phyloP scores from a whole-genome alignment of 1,284 basidiomycete genomes.

The Sanguinoderma infundibulare region DNA sequence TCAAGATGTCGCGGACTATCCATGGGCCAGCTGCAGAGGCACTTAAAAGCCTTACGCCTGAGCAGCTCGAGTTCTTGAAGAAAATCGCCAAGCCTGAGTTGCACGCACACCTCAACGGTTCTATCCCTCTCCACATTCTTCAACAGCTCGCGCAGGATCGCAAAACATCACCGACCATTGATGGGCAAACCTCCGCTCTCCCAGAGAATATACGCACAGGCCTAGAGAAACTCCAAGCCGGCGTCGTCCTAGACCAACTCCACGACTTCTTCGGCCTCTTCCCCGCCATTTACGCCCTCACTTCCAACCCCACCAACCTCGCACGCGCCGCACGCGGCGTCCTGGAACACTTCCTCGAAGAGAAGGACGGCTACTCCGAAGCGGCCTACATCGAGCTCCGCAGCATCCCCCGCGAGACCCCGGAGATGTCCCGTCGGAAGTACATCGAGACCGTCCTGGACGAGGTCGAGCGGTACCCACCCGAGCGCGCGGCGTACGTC shows the following conservation, averaged over 20 bases:
- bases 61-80: slow-evolving; percentile 62
- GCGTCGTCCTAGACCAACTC: slow-evolving; percentile 57
- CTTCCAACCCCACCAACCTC: slow-evolving; percentile 58
- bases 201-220: slow-evolving; percentile 44
- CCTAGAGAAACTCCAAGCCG: slow-evolving; percentile 54
- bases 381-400: slow-evolving; percentile 78
- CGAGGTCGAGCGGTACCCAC: slow-evolving; percentile 61
- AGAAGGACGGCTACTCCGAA: slow-evolving; percentile 42
- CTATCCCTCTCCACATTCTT: slow-evolving; percentile 70
- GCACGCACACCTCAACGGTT: slow-evolving; percentile 84
- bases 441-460: slow-evolving; percentile 72
- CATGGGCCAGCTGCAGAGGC: slow-evolving; percentile 45
- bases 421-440: slow-evolving; percentile 54
- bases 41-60: slow-evolving; percentile 50
- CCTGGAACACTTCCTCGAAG: slow-evolving; percentile 61
- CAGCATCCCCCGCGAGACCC: slow-evolving; percentile 65
- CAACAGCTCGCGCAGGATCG: slow-evolving; percentile 63
- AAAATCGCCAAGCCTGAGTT: slow-evolving; percentile 78
- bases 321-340: slow-evolving; percentile 63
- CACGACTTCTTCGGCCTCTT: slow-evolving; percentile 77
- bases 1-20: slow-evolving; percentile 20
- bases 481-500: slow-evolving; percentile 59
- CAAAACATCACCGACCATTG: slow-evolving; percentile 12
- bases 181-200: slow-evolving; percentile 10
- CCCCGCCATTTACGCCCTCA: slow-evolving; percentile 78